Evolutionary conservation across 202 grass and related monocot species (phyloP).

Genomic region (Musa balbisiana): DNA sequence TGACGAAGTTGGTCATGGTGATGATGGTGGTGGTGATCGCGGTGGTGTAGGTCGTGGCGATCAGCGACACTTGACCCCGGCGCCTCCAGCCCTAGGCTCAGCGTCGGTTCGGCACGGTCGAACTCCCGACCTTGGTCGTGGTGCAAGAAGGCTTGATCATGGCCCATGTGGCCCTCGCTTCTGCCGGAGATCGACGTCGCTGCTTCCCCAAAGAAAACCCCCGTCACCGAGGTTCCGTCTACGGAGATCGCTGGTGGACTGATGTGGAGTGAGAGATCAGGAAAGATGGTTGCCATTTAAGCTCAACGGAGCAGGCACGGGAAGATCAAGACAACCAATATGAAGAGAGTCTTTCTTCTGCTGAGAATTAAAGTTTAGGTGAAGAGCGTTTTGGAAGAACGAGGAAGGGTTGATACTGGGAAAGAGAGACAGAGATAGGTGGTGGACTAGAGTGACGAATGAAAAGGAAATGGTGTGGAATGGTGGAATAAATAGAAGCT

Average conservation of each 20-base stretch:
- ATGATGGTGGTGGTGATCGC: background rate
- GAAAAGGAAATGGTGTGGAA: conserved; percentile 14
- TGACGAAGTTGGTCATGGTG: conserved; percentile 18
- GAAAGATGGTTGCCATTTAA: background rate
- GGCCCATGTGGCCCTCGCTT: conserved; percentile 1
- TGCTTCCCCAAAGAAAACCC: background rate
- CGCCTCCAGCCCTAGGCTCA: background rate
- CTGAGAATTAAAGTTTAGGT: background rate
- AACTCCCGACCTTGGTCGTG: conserved; percentile 26
- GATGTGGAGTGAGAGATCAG: conserved; percentile 4
- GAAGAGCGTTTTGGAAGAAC: background rate
- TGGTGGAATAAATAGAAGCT: conserved; percentile 4
- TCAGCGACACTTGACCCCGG: background rate
- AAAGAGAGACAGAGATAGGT: background rate
- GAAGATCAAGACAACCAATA: background rate
- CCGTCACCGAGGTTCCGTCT: background rate
- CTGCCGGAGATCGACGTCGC: conserved; percentile 7
- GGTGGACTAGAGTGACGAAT: background rate
- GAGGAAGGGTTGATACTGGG: background rate
- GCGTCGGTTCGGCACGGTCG: conserved; percentile 2
- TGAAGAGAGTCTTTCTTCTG: background rate
- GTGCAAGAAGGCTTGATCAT: conserved; percentile 3
- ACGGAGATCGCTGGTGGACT: background rate
- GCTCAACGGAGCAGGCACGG: background rate
- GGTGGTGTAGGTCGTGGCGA: background rate